Conservation (phyloP, 352 stramenopile genomes). For the Pythium coloratum region DNA sequence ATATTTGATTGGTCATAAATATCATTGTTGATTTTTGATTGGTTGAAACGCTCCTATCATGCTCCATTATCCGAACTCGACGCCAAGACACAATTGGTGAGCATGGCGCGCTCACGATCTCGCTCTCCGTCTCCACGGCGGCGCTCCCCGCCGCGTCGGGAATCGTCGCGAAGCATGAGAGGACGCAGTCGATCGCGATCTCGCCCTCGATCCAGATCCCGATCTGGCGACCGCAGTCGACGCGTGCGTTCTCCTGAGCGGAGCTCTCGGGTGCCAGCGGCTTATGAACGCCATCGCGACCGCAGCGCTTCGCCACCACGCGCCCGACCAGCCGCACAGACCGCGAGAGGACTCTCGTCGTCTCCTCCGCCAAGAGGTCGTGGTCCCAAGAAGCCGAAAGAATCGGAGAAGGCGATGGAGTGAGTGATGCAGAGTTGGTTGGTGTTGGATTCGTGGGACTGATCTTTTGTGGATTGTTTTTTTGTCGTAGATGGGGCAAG, state of each 20-base stretch:
- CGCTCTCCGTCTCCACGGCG: conserved; percentile 8
- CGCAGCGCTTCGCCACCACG: background rate
- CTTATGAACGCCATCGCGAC: conserved; percentile 1
- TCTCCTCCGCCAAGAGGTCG: background rate
- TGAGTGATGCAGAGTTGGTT: background rate
- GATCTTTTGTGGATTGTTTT: conserved; percentile 5
- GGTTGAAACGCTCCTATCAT: background rate
- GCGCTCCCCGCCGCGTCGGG: background rate
- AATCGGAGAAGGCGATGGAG: background rate
- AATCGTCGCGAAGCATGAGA: background rate
- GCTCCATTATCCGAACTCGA: background rate
- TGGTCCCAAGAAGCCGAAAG: conserved; percentile 1
- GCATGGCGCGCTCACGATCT: conserved; percentile 9
- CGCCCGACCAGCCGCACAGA: background rate
- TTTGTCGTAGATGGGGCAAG: conserved; percentile 61
- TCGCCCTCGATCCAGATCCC: background rate
- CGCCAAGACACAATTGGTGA: background rate
- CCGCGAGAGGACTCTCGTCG: background rate
- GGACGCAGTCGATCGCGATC: background rate
- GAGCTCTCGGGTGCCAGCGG: background rate
- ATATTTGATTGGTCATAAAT: conserved; percentile 9
- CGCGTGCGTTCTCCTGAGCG: background rate
- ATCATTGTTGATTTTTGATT: background rate
- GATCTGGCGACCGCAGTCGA: background rate
- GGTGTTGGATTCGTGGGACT: background rate